Conservation (phyloP, 2,329 filamentous ascomycete genomes). For the Neurospora sp. region DNA sequence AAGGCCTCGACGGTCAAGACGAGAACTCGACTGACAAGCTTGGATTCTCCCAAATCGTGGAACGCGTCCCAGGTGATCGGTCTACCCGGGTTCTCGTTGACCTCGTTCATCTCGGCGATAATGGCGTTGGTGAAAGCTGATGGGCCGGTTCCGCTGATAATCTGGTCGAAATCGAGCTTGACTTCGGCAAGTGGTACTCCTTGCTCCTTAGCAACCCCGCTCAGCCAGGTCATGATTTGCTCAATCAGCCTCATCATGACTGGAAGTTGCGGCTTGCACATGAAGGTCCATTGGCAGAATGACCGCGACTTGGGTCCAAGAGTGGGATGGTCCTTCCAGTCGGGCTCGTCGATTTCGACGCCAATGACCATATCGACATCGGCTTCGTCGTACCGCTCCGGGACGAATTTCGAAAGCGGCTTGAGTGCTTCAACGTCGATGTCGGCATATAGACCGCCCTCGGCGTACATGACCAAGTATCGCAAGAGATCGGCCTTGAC, state of each 20-base stretch:
- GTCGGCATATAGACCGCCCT: conserved; percentile 44
- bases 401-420: conserved; percentile 43
- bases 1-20: conserved; percentile 64
- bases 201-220: conserved; percentile 48
- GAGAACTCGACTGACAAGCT: conserved; percentile 51
- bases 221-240: conserved; percentile 57
- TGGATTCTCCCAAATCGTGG: conserved; percentile 56
- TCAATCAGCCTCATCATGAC: conserved; percentile 61
- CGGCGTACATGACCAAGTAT: conserved; percentile 58
- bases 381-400: conserved; percentile 49
- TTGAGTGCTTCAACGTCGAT: conserved; percentile 33
- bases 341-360: conserved; percentile 61
- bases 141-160: conserved; percentile 63
- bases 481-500: conserved; percentile 57
- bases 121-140: conserved; percentile 60
- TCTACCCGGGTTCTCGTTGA: conserved; percentile 26
- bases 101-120: conserved; percentile 50
- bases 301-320: conserved; percentile 58
- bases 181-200: conserved; percentile 48
- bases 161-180: conserved; percentile 60
- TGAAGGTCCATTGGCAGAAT: conserved; percentile 69
- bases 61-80: conserved; percentile 52
- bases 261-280: conserved; percentile 55
- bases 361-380: conserved; percentile 63
- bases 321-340: conserved; percentile 52